Base-by-base conservation (phyloP, 106 monocot species). In the Dioscorea alata region DNA sequence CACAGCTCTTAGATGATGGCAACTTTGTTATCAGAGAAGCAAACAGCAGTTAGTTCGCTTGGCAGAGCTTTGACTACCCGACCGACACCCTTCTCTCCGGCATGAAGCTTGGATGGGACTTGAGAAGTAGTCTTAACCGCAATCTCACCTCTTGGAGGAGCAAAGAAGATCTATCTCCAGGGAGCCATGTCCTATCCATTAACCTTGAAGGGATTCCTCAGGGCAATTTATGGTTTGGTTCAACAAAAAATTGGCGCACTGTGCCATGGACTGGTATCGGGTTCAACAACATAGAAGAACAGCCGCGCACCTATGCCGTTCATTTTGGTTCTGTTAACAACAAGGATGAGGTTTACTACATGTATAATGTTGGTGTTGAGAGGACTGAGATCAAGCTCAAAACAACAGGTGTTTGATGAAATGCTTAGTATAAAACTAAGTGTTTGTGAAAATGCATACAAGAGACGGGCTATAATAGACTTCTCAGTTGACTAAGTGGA, bases 11-110 rank as follows among this genome's bases (percentile, higher is more conserved):
- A 19, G 74, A 83, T 54, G 8, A 0, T 4, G 83, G 87, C 20
- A 83, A 87, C 32, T 22, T 83, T 17, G 12, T 87, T 83, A 83
- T 78, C 83, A 66, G 83, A 83, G 71, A 83, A 83, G 31, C 42
- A 1, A 42, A 42, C 42, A 42, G 82, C 82, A 52, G 4, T 74
- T 23, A 79, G 82, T 28, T 28, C 28, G 28, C 28, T 28, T 28
- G 28, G 28, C 28, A 28, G 28, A 28, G 28, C 28, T 28, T 28
- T 28, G 28, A 28, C 28, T 28, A 28, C 28, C 28, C 28, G 13
- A 34, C 66, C 2, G 72, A 86, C 72, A 83, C 77, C 1, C 57
- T 64, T 48, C 63, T 87, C 13, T 74, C 80, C 1, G 83, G 83
- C 8, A 83, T 83, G 83, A 74, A 60, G 61, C 13, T 79, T 12